These are phyloP conservation scores for Epithemia pelagica DNA, from an alignment of 108 stramenopile species.

Conservation along the genomic window DNA sequence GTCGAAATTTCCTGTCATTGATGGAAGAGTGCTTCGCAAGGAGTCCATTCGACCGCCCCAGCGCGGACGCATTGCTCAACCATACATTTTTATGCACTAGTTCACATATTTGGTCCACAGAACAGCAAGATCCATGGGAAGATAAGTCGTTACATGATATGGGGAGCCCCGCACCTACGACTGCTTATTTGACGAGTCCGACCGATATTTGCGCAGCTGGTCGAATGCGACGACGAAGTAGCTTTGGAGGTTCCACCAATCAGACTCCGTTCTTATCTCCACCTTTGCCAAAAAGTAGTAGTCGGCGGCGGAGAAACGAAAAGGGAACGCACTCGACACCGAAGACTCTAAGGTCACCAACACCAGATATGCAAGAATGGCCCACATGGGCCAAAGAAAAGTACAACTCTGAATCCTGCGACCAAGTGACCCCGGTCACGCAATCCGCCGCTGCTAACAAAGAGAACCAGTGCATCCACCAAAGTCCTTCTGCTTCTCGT, in stretches of 20 bases:
- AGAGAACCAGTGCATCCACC: too few relatives aligned
- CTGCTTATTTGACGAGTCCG: neutral
- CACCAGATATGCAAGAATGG: constrained; percentile 66
- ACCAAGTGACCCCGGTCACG: too few relatives aligned
- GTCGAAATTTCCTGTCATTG: constrained; percentile 18
- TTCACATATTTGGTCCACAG: neutral
- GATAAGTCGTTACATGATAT: neutral
- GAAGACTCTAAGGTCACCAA: constrained; percentile 31
- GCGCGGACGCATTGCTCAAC: constrained; percentile 27
- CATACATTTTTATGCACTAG: constrained; percentile 39
- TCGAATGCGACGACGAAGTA: constrained; percentile 11
- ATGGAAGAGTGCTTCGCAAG: constrained; percentile 61
- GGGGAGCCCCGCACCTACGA: neutral
- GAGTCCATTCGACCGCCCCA: constrained; percentile 62
- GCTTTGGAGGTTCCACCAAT: constrained; percentile 1
- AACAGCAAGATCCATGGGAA: constrained; percentile 17
- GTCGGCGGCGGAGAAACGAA: neutral
- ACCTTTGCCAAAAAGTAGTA: constrained; percentile 5
- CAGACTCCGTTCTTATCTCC: constrained; percentile 5
- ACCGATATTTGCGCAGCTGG: too few relatives aligned
- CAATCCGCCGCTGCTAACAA: too few relatives aligned
- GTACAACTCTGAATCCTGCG: too few relatives aligned
- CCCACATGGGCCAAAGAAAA: constrained; percentile 40
- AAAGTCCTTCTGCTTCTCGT: too few relatives aligned
- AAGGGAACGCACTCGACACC: constrained; percentile 4